phyloP scores from a whole-genome alignment of 139 green algal species.

The Chlamydomonas sp. region DNA sequence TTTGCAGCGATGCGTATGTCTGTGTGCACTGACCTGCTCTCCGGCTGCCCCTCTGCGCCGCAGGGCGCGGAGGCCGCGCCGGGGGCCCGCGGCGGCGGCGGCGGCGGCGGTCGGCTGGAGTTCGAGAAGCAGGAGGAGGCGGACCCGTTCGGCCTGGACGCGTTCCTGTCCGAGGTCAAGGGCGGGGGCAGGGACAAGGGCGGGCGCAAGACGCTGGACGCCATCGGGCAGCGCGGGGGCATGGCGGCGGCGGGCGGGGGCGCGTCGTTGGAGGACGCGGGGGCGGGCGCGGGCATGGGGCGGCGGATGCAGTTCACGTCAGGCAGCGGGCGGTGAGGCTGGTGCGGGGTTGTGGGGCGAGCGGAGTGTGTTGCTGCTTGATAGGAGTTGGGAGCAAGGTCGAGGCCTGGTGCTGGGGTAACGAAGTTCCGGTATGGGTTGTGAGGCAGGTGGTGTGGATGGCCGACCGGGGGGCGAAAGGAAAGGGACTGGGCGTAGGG shows the following conservation, averaged over 20 bases:
- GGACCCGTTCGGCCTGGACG: constrained; percentile 96
- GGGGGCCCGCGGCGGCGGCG: constrained; percentile 41
- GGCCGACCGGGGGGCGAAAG: too few species aligned
- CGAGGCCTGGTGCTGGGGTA: too few species aligned
- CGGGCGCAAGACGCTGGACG: constrained; percentile 61
- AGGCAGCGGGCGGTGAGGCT: constrained; percentile 16
- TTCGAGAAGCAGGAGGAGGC: constrained; percentile 92
- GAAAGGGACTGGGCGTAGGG: too few species aligned
- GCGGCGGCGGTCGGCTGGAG: constrained; percentile 69
- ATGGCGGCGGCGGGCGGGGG: constrained; percentile 81
- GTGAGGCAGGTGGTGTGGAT: too few species aligned
- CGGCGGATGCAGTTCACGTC: constrained; percentile 56
- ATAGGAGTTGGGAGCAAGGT: too few species aligned
- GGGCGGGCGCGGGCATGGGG: constrained; percentile 42
- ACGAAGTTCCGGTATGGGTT: too few species aligned
- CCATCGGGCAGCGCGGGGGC: constrained; percentile 68
- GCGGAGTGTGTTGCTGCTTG: too few species aligned
- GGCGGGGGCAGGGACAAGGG: constrained; percentile 50
- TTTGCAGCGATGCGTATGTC: too few species aligned
- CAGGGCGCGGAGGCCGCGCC: constrained; percentile 29
- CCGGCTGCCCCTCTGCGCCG: neutral
- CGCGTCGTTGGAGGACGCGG: constrained; percentile 61
- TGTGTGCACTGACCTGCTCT: neutral
- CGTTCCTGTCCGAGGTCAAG: constrained; percentile 84
- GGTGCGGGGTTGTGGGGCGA: neutral